A percentile compares a stretch with the other conserved stretches of the same genome.
Evolutionary conservation across 2,329 filamentous ascomycete genomes (phyloP).

Genomic region (Ilyonectria destructans): DNA sequence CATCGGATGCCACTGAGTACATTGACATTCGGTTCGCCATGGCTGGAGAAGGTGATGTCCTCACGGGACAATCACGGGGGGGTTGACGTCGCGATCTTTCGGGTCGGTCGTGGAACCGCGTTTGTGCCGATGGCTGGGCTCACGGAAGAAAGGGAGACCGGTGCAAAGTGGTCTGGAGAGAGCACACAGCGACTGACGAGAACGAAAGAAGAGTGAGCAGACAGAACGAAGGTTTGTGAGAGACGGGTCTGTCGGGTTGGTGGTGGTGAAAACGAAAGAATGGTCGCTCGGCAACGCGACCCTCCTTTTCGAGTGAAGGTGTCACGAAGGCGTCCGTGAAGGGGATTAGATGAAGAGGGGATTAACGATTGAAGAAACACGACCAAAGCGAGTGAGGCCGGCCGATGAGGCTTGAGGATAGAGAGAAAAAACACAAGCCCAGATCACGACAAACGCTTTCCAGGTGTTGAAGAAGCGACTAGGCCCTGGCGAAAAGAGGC

Average conservation of each 20-base stretch:
- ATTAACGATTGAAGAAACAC: constrained; percentile 60
- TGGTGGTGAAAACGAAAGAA: constrained; percentile 41
- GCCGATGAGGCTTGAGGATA: constrained; percentile 43
- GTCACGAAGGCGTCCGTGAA: constrained; percentile 39
- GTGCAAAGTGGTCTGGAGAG: constrained; percentile 20
- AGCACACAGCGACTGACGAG: constrained; percentile 34
- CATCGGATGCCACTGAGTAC: constrained; percentile 78
- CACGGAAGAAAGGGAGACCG: constrained; percentile 26
- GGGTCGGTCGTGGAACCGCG: constrained; percentile 31
- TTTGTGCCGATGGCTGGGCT: constrained; percentile 32
- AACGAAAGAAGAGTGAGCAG: constrained; percentile 38
- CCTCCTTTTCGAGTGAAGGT: constrained; percentile 47
- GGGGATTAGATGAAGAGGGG: constrained; percentile 34
- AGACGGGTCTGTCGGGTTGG: constrained; percentile 37
- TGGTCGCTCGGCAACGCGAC: constrained; percentile 51
- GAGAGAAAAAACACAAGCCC: constrained; percentile 40
- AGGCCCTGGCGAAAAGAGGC: constrained; percentile 46
- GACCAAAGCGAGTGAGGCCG: constrained; percentile 75
- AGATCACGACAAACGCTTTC: constrained; percentile 44
- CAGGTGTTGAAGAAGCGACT: constrained; percentile 48
- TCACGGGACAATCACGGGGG: constrained; percentile 58
- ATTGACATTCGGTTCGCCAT: constrained; percentile 80
- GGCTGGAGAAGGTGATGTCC: constrained; percentile 53
- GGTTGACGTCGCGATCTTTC: constrained; percentile 36
- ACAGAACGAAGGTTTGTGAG: constrained; percentile 28